Base-by-base conservation (phyloP, 208 protist genomes). In the Acanthamoeba sp. region DNA sequence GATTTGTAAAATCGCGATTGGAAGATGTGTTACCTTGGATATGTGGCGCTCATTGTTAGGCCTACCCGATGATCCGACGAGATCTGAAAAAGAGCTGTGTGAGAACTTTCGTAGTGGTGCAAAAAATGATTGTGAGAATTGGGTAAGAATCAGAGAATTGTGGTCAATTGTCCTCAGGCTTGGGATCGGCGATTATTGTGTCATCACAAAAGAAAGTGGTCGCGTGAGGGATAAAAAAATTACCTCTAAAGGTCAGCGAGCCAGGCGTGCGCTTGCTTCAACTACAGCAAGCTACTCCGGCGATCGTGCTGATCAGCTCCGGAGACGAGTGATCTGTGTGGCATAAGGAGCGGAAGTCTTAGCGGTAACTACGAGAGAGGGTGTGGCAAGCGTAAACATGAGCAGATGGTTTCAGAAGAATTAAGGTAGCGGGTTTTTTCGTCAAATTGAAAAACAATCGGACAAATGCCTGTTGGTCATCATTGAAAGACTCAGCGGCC, bases 401-500 rank as follows among this genome's bases (percentile, higher is more conserved):
- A n/a, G n/a, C n/a, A n/a, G n/a, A n/a, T n/a, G n/a, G 66, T 40
- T 80, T 80, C 71, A 80, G 71, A 48, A 34, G 29, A 80, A 48
- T 40, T 48, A 50, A 50, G 71, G 71, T 80, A 80, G 71, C 71
- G 40, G 71, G 71, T 80, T 80, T 80, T 80, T 40, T 80, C 71
- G 32, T 80, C 71, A 76, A 76, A 34, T 76, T 62, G 55, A 62
- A 22, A 80, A 80, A 9, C 20, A 80, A 80, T 80, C 71, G 71
- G 71, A 80, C 71, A 80, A 80, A 80, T 80, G 71, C 71, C 71
- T 80, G 32, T 80, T 80, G 71, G 29, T 80, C 71, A 80, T 80
- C 71, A 80, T 40, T 40, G 22, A 48, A 80, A 32, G 66, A 16
- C 9, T 7, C 16, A 38, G 36, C 0, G 24, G 16, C n/a, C 55